Base-by-base conservation (phyloP, 2,329 filamentous ascomycete genomes). In the Xylariaceae sp. region DNA sequence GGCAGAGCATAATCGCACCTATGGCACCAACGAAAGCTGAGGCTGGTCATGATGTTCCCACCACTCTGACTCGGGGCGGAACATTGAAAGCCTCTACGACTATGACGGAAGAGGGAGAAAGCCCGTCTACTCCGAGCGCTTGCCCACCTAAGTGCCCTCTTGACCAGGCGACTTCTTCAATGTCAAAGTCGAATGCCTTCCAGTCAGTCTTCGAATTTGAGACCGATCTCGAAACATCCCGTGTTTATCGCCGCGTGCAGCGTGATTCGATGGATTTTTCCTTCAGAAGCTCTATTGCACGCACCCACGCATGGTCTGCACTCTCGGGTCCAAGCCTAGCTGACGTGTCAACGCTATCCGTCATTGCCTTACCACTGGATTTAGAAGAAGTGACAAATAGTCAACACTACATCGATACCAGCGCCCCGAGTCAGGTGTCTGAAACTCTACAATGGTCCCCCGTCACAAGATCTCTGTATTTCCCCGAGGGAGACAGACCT, bases 221-320 rank as follows among this genome's bases (percentile, higher is more conserved):
- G 19, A 38, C 11, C 8, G 42, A 44, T 5, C 42, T 44, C n/a
- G 20, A 38, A 12, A 16, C 25, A 3, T 44, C 42, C 20, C 25
- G 19, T 16, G 42, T 44, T 8, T 44, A 44, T 17, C 42, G 42
- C 25, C 42, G 35, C 11, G 42, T 17, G n/a, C 25, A 23, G 25
- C 42, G 42, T 34, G 42, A 38, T 12, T 22, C 42, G 7, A 44
- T 44, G 35, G 42, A 44, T 29, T 44, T 38, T 25, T 44, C 42
- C 11, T 44, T 38, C 20, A 25, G 35, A 16, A 44, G 19, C 8
- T 44, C 42, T 17, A 12, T 38, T n/a, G 19, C 35, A 22, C 23
- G 11, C 20, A 19, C 25, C n/a, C 35, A 44, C n/a, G 42, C 23
- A 19, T 44, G 42, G 42, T 44, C 42, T 27, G 20, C 34, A 12